Evolutionary conservation across 108 stramenopile genomes (phyloP).

Genomic region (Discostella pseudostelligera): DNA sequence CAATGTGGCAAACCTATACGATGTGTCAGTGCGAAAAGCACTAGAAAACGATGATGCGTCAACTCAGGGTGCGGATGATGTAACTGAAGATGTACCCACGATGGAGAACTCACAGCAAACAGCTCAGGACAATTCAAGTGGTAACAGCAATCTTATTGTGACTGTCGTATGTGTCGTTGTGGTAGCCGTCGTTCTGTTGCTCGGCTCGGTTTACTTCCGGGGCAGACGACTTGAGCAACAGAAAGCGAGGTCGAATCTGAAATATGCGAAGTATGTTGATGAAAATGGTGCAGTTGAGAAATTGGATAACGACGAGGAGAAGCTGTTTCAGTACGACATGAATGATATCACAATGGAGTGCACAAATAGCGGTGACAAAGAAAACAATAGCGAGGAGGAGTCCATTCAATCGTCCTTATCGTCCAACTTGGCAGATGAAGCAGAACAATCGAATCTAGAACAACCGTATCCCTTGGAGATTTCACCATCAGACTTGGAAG

Average conservation of each 20-base stretch:
- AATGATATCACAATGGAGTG: neutral
- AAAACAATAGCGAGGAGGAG: neutral
- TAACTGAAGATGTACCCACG: neutral
- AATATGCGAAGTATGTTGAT: neutral
- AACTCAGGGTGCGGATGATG: neutral
- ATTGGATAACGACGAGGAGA: neutral
- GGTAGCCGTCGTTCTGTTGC: neutral
- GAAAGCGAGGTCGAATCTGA: neutral
- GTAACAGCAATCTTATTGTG: neutral
- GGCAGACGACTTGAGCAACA: neutral
- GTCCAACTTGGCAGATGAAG: neutral
- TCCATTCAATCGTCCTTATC: slow-evolving; percentile 6
- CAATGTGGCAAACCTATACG: neutral
- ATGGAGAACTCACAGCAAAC: neutral
- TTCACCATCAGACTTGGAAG: neutral
- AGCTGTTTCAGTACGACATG: neutral
- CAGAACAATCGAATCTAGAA: neutral
- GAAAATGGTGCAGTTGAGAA: neutral
- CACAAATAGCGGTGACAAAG: neutral
- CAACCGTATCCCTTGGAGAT: neutral
- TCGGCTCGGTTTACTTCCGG: neutral
- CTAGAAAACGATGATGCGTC: neutral
- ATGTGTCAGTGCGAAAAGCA: neutral
- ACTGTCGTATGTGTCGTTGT: neutral
- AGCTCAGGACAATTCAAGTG: neutral